A percentile compares a stretch with the other conserved stretches of the same genome.
Conservation (phyloP, 2,329 filamentous ascomycete genomes). For the Xylariaceae sp. region DNA sequence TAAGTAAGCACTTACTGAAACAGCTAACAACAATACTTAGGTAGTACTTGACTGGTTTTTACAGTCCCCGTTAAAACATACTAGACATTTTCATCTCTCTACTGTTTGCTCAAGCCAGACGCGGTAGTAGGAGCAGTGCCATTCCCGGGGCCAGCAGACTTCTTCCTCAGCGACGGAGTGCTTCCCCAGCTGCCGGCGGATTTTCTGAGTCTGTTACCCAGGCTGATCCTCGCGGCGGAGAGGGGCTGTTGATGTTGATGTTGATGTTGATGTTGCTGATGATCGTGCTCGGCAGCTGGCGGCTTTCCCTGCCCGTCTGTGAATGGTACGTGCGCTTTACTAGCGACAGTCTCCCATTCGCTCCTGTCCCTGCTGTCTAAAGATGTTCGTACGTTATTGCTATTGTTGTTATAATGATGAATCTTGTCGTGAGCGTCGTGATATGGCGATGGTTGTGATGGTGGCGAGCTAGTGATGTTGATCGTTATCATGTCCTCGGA, state of each 20-base stretch:
- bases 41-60: too few relatives aligned
- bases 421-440: too few relatives aligned
- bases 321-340: constrained; percentile 22
- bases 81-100: too few relatives aligned
- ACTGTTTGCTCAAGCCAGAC: neutral
- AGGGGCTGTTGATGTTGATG: constrained; percentile 24
- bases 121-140: neutral
- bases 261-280: constrained; percentile 4
- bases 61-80: too few relatives aligned
- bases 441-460: too few relatives aligned
- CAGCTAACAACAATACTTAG: too few relatives aligned
- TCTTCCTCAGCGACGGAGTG: constrained; percentile 37
- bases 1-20: too few relatives aligned
- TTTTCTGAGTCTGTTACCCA: constrained; percentile 46
- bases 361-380: constrained; percentile 18
- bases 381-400: too few relatives aligned
- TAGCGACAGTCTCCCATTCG: constrained; percentile 35
- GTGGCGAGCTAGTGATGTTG: too few relatives aligned
- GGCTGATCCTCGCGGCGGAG: constrained; percentile 38
- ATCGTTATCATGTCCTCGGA: constrained; percentile 20
- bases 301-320: constrained; percentile 27
- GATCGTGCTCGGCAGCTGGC: constrained; percentile 10
- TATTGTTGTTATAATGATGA: too few relatives aligned
- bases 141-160: constrained; percentile 10
- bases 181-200: constrained; percentile 44